Evolutionary conservation across 1,139 yeast species (phyloP).

Genomic region (Diutina sp.): DNA sequence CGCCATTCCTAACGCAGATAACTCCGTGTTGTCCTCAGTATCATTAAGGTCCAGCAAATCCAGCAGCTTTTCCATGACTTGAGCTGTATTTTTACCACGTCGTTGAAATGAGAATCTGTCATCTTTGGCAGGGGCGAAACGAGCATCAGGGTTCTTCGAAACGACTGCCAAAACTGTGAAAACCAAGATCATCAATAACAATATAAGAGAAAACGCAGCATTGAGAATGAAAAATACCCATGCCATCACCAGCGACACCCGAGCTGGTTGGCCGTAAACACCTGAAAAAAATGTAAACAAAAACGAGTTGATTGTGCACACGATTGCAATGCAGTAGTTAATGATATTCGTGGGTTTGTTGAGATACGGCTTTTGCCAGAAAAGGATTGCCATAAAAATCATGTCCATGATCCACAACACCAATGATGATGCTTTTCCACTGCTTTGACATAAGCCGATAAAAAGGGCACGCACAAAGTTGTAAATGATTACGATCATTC

Average conservation of each 20-base stretch:
- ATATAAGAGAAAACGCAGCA: slow-evolving; percentile 61
- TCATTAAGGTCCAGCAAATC: slow-evolving; percentile 12
- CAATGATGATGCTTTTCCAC: slow-evolving; percentile 60
- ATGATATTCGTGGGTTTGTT: slow-evolving; percentile 62
- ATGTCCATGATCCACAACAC: slow-evolving; percentile 55
- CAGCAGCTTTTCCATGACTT: slow-evolving; percentile 3
- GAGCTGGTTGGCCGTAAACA: slow-evolving; percentile 54
- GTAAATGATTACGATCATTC: slow-evolving; percentile 42
- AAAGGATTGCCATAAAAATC: slow-evolving; percentile 43
- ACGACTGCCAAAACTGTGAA: slow-evolving; percentile 42
- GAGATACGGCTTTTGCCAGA: slow-evolving; percentile 51
- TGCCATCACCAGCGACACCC: slow-evolving; percentile 65
- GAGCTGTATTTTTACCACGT: slow-evolving; percentile 9
- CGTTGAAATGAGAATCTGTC: slow-evolving; percentile 76
- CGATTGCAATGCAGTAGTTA: slow-evolving; percentile 51
- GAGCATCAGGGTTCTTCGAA: slow-evolving; percentile 71
- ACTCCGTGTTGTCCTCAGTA: slow-evolving; percentile 36
- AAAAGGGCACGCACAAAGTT: slow-evolving; percentile 47
- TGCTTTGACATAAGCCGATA: slow-evolving; percentile 54
- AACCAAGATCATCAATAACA: slow-evolving; percentile 47
- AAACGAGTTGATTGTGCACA: slow-evolving; percentile 57
- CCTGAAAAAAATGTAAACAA: slow-evolving; percentile 64
- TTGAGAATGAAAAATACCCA: slow-evolving; percentile 68
- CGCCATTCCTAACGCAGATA: slow-evolving; percentile 51
- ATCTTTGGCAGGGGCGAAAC: slow-evolving; percentile 74